Evolutionary conservation across 2,329 filamentous ascomycete species (phyloP).

Genomic region (Apiospora malaysiana): DNA sequence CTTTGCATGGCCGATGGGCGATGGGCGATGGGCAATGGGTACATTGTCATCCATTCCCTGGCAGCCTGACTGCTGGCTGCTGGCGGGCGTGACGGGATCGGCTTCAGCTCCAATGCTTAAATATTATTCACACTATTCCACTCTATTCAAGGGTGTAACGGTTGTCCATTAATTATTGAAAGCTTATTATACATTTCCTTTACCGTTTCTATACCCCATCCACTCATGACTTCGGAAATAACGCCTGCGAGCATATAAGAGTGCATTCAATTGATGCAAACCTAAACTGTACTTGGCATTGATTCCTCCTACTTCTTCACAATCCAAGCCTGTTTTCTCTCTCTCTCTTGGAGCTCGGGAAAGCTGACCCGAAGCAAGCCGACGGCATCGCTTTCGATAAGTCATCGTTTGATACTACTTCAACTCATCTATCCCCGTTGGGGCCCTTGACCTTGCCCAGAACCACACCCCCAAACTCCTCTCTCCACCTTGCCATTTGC

Average conservation of each 20-base stretch:
- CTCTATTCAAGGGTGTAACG: too few relatives aligned
- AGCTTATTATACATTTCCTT: too few relatives aligned
- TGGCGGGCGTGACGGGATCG: too few relatives aligned
- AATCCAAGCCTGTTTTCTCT: neutral
- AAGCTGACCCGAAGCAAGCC: neutral
- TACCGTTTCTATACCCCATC: too few relatives aligned
- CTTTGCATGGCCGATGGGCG: too few relatives aligned
- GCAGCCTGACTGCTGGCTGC: too few relatives aligned
- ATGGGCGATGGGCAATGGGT: too few relatives aligned
- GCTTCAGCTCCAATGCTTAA: too few relatives aligned
- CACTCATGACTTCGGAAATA: too few relatives aligned
- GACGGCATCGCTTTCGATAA: neutral
- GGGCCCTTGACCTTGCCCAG: neutral
- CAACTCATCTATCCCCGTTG: neutral
- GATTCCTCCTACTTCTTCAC: neutral
- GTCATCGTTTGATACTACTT: neutral
- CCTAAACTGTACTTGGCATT: neutral
- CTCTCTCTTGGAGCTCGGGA: neutral
- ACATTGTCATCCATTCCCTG: too few relatives aligned
- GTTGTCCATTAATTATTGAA: too few relatives aligned
- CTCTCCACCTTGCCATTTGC: neutral
- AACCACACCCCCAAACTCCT: neutral
- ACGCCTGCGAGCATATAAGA: neutral
- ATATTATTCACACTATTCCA: too few relatives aligned
- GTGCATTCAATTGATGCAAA: neutral